Base-by-base conservation (phyloP, 139 green algal genomes). In the Auxenochlorella protothecoides region DNA sequence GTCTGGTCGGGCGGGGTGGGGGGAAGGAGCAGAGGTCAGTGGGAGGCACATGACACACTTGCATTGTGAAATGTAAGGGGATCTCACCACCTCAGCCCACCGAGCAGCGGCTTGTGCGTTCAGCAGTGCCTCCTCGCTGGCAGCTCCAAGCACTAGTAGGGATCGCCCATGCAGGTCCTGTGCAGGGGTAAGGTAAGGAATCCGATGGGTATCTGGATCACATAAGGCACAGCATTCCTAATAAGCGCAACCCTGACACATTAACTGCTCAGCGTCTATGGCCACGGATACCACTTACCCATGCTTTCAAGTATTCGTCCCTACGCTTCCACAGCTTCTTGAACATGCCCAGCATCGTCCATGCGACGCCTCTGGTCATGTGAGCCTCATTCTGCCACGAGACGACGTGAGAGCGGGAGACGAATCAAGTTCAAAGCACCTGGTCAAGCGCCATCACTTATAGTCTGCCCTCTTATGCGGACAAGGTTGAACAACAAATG, bases 301-400 rank as follows among this genome's bases (percentile, higher is more conserved):
- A 78, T 52, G 11, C 53, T 53, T 56, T 67, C 15, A 78, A 60
- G 10, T 7, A 27, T 15, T 59, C 14, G 16, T 71, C 51, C 11
- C 60, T 68, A 8, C 68, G 67, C 68, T 79, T 79, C 44, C 73
- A 79, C 15, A 79, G 67, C 68, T 79, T 74, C 54, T 74, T 74
- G 15, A 74, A 74, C 63, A 72, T 56, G 13, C 68, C 68, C 16
- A 74, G 67, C 12, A 71, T 27, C 27, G 68, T 71, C 15, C 44
- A n/a, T 27, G 74, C 64, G n/a, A 68, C 13, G 27, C 27, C 27
- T 44, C 27, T 44, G 27, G 27, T 44, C 27, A 44, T 44, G 27
- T 44, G 27, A 44, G 27, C 27, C 27, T 44, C 27, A 44, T 44
- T 44, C 27, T 44, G 27, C 27, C 27, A 44, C 27, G 27, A 44